Evolutionary conservation across 2,329 filamentous ascomycete genomes (phyloP).

Genomic region (Fusarium hainanense): DNA sequence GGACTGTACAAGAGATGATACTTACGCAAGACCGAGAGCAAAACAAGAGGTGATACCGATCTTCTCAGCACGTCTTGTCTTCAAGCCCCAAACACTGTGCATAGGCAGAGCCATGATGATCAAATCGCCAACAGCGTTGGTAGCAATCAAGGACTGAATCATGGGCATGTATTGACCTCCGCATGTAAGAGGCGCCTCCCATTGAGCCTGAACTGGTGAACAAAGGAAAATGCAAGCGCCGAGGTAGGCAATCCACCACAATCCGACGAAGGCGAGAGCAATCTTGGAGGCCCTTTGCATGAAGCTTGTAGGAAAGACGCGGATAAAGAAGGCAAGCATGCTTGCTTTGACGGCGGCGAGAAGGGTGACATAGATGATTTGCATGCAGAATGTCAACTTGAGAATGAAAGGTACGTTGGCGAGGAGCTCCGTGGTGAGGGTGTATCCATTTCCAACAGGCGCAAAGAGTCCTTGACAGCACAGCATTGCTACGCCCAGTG

Average conservation of each 20-base stretch:
- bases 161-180: conserved; percentile 49
- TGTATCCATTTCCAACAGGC: conserved; percentile 43
- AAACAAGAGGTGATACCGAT: conserved; percentile 53
- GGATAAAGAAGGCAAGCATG: conserved; percentile 46
- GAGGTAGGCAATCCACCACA: conserved; percentile 58
- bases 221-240: conserved; percentile 58
- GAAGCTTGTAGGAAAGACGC: conserved; percentile 43
- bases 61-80: conserved; percentile 52
- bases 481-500: conserved; percentile 44
- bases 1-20: rapidly evolving
- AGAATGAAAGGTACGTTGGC: conserved; percentile 45
- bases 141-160: conserved; percentile 52
- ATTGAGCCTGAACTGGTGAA: conserved; percentile 57
- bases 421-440: conserved; percentile 29
- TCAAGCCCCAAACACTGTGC: conserved; percentile 52
- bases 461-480: conserved; percentile 45
- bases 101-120: conserved; percentile 54
- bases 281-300: conserved; percentile 46
- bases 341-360: conserved; percentile 45
- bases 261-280: conserved; percentile 51
- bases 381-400: conserved; percentile 46
- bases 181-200: conserved; percentile 51
- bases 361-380: conserved; percentile 42
- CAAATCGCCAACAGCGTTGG: conserved; percentile 53
- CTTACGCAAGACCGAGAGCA: conserved; percentile 51